A percentile compares a stretch with the other conserved stretches of the same genome.
phyloP scores from a whole-genome alignment of 495 filamentous ascomycete genomes.

The Trichoderma asperelloides region DNA sequence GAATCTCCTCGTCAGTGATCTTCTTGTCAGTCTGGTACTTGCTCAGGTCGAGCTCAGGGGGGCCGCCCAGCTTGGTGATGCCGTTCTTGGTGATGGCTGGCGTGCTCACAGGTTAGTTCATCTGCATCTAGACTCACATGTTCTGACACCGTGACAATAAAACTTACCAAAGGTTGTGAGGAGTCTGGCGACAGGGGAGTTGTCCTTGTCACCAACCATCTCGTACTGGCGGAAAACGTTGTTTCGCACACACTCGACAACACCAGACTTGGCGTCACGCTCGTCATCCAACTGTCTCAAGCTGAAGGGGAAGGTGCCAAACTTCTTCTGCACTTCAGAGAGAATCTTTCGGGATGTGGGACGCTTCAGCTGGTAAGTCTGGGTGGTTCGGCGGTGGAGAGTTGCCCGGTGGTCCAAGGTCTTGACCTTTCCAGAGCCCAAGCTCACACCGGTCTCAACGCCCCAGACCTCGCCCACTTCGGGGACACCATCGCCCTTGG shows the following conservation, averaged over 20 bases:
- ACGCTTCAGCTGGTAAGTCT: constrained; percentile 84
- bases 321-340: constrained; percentile 91
- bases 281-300: constrained; percentile 95
- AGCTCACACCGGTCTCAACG: constrained; percentile 85
- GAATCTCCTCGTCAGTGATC: constrained; percentile 89
- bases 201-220: constrained; percentile 86
- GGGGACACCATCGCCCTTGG: constrained; percentile 83
- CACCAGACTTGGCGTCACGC: constrained; percentile 89
- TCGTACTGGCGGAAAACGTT: constrained; percentile 93
- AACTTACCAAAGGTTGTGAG: constrained; percentile 87
- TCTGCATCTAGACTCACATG: neutral
- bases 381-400: constrained; percentile 83
- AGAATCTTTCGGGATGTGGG: constrained; percentile 82
- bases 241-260: constrained; percentile 86
- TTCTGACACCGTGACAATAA: constrained; percentile 8
- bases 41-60: constrained; percentile 60
- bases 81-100: constrained; percentile 97
- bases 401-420: constrained; percentile 76
- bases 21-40: constrained; percentile 93
- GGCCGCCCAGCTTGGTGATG: constrained; percentile 69
- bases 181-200: constrained; percentile 69
- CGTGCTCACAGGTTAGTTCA: neutral
- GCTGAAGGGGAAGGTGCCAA: constrained; percentile 95
- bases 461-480: constrained; percentile 96
- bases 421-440: constrained; percentile 92